These are phyloP conservation scores for Eucalyptus cladocalyx DNA, from an alignment of 345 rosid genomes.

Conservation along the genomic window DNA sequence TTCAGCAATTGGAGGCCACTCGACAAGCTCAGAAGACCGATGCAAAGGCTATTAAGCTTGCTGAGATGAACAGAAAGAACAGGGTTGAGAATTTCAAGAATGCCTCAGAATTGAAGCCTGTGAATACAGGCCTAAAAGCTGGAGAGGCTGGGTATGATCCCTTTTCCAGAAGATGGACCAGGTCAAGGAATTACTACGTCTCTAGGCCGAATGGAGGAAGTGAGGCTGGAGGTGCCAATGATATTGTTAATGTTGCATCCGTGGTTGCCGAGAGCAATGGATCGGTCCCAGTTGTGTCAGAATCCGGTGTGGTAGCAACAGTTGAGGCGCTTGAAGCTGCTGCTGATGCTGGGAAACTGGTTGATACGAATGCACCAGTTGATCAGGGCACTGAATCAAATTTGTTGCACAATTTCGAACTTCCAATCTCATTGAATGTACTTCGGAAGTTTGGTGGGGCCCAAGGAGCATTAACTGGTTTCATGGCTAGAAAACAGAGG, in stretches of 20 bases:
- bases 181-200: constrained; percentile 84
- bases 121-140: constrained; percentile 55
- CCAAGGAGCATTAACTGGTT: constrained; percentile 74
- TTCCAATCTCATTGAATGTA: constrained; percentile 48
- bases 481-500: constrained; percentile 87
- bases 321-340: constrained; percentile 89
- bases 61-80: constrained; percentile 96
- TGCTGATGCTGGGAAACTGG: constrained; percentile 92
- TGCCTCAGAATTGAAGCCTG: constrained; percentile 68
- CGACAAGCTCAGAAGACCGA: constrained; percentile 50
- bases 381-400: constrained; percentile 77
- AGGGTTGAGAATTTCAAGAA: constrained; percentile 89
- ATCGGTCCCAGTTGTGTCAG: constrained; percentile 2
- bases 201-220: constrained; percentile 24
- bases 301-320: constrained; percentile 49
- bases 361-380: constrained; percentile 87
- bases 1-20: constrained; percentile 77
- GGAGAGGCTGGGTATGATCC: constrained; percentile 99
- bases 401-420: constrained; percentile 66
- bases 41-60: constrained; percentile 68
- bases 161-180: constrained; percentile 98
- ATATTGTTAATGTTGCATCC: constrained; percentile 8
- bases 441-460: constrained; percentile 78
- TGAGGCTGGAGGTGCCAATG: constrained; percentile 8
- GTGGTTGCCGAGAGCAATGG: constrained; percentile 11